These are phyloP conservation scores for Trypethelium eluteriae DNA, from an alignment of 495 filamentous ascomycete genomes.

Conservation along the genomic window DNA sequence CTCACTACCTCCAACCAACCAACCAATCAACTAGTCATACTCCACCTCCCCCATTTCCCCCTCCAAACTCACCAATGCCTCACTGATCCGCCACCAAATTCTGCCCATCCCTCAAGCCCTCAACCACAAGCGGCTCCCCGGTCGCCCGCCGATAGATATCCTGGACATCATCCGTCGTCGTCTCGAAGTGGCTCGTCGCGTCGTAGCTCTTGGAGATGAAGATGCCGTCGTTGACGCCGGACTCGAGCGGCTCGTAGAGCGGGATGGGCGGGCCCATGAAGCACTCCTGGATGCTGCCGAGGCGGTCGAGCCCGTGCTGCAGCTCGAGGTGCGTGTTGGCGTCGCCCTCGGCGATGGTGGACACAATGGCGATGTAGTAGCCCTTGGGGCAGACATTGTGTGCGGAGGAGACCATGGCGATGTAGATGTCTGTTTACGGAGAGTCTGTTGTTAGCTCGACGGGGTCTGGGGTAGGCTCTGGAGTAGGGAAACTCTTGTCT, in stretches of 20 bases:
- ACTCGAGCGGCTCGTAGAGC: slow-evolving; percentile 84
- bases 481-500: too few species aligned
- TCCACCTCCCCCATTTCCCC: too few species aligned
- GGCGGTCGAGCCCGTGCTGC: slow-evolving; percentile 83
- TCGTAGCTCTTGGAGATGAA: slow-evolving; percentile 99
- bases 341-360: slow-evolving; percentile 85
- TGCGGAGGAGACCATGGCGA: slow-evolving; percentile 88
- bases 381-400: slow-evolving; percentile 99
- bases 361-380: slow-evolving; percentile 97
- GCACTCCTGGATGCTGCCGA: slow-evolving; percentile 91
- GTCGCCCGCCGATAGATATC: slow-evolving; percentile 85
- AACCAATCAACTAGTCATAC: too few species aligned
- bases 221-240: slow-evolving; percentile 80
- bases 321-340: slow-evolving; percentile 95
- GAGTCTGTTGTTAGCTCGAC: not conserved
- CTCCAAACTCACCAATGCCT: not conserved
- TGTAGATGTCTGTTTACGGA: slow-evolving; percentile 75
- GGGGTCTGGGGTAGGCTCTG: too few species aligned
- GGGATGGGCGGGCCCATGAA: slow-evolving; percentile 91
- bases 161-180: slow-evolving; percentile 84
- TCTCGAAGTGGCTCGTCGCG: slow-evolving; percentile 95
- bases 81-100: slow-evolving; percentile 35
- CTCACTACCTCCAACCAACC: too few species aligned
- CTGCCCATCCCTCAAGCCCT: slow-evolving; percentile 40
- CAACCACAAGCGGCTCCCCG: slow-evolving; percentile 72